Evolutionary conservation across 257 asterid species (phyloP).

Genomic region (Solanum paucissectum): DNA sequence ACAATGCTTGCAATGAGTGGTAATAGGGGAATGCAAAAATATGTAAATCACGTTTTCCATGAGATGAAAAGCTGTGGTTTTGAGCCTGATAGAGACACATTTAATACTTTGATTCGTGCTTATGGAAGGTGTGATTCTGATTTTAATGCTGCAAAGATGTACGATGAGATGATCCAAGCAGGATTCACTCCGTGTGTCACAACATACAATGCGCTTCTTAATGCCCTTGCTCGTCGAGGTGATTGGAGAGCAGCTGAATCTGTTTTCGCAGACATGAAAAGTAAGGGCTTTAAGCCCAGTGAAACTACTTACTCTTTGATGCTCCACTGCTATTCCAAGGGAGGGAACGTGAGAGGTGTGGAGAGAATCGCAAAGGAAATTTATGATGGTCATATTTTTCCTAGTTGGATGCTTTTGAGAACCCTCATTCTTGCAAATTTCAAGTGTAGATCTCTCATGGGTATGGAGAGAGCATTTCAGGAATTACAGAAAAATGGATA

Average conservation of each 20-base stretch:
- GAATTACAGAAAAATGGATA: conserved; percentile 70
- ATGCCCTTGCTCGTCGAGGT: conserved; percentile 76
- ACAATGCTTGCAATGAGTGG: conserved; percentile 87
- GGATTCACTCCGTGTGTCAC: conserved; percentile 78
- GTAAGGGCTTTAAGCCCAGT: conserved; percentile 73
- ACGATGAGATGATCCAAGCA: conserved; percentile 67
- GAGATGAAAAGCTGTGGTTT: conserved; percentile 90
- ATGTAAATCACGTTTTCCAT: conserved; percentile 56
- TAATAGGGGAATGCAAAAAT: conserved; percentile 63
- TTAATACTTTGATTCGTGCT: conserved; percentile 77
- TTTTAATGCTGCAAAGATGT: conserved; percentile 58
- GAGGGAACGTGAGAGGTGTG: conserved; percentile 65
- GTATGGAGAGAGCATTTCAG: conserved; percentile 89
- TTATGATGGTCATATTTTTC: conserved; percentile 72
- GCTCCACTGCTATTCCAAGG: conserved; percentile 82
- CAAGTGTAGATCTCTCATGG: conserved; percentile 64
- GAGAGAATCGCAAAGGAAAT: conserved; percentile 71
- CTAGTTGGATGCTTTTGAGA: conserved; percentile 88
- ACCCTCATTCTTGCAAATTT: conserved; percentile 67
- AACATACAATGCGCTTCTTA: conserved; percentile 81
- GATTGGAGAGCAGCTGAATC: conserved; percentile 77
- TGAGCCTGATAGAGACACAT: conserved; percentile 87
- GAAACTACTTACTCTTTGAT: conserved; percentile 74
- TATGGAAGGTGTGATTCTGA: conserved; percentile 82
- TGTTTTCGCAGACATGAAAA: conserved; percentile 54